Evolutionary conservation across 2,329 filamentous ascomycete genomes (phyloP).

Genomic region (Fusarium sp.): DNA sequence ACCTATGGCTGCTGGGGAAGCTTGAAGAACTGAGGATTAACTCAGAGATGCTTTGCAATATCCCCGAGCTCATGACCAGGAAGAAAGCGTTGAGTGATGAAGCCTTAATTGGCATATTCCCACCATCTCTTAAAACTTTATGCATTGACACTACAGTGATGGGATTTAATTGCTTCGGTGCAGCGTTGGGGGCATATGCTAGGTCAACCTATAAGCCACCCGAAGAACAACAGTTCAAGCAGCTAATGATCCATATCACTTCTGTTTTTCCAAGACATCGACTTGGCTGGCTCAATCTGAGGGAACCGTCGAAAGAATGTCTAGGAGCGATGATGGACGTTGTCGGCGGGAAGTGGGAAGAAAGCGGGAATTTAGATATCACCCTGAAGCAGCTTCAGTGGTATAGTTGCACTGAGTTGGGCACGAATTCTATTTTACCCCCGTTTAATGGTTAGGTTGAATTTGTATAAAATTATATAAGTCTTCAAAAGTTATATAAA

Average conservation of each 20-base stretch:
- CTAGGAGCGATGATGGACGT: not conserved
- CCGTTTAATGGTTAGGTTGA: not conserved
- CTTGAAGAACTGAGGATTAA: constrained; percentile 4
- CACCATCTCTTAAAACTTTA: not conserved
- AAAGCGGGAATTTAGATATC: not conserved
- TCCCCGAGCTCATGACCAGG: not conserved
- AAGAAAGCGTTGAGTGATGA: not conserved
- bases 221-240: not conserved
- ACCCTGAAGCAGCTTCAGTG: not conserved
- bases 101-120: not conserved
- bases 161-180: not conserved
- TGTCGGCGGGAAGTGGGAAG: not conserved
- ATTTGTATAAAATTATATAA: not conserved
- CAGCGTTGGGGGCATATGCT: constrained; percentile 9
- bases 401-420: not conserved
- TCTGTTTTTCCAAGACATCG: not conserved
- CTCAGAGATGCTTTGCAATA: not conserved
- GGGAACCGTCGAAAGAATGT: not conserved
- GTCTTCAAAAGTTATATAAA: too few species aligned
- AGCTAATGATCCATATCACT: not conserved
- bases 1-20: not conserved
- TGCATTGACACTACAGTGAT: not conserved
- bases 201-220: not conserved
- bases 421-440: not conserved
- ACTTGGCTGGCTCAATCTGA: not conserved